A percentile compares a stretch with the other conserved stretches of the same genome.
Conservation (phyloP, 352 stramenopile genomes). For the Peronospora tabacina region DNA sequence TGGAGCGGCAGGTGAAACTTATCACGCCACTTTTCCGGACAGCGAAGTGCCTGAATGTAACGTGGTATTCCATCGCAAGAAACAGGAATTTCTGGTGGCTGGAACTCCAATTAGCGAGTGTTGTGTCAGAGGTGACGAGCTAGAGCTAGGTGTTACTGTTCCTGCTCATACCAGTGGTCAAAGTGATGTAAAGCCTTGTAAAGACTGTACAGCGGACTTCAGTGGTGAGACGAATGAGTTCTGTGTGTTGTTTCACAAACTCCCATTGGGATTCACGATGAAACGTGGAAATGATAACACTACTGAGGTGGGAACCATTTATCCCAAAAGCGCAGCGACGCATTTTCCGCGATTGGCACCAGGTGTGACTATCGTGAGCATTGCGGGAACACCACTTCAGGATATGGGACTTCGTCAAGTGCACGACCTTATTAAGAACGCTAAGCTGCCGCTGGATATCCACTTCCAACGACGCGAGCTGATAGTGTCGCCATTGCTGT, state of each 20-base stretch:
- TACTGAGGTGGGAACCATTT: conserved; percentile 80
- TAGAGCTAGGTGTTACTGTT: conserved; percentile 53
- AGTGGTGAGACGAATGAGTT: conserved; percentile 47
- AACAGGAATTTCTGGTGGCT: conserved; percentile 44
- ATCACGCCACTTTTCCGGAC: conserved; percentile 44
- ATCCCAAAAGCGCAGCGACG: conserved; percentile 63
- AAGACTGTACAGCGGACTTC: conserved; percentile 23
- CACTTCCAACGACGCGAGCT: conserved; percentile 38
- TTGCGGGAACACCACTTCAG: conserved; percentile 48
- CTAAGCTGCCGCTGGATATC: conserved; percentile 61
- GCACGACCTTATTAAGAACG: conserved; percentile 77
- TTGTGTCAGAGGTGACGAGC: conserved; percentile 48
- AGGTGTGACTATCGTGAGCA: conserved; percentile 67
- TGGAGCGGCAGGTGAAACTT: conserved; percentile 52
- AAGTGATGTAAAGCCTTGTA: conserved; percentile 7
- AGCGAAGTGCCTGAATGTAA: conserved; percentile 74
- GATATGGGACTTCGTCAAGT: conserved; percentile 71
- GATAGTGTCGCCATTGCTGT: conserved; percentile 3
- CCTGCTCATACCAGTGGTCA: conserved; percentile 6
- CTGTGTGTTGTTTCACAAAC: conserved; percentile 72
- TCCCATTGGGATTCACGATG: conserved; percentile 81
- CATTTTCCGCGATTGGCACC: conserved; percentile 64
- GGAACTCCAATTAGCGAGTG: conserved; percentile 42
- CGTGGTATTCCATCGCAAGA: conserved; percentile 56
- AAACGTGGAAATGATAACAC: conserved; percentile 59